Evolutionary conservation across 1,284 basidiomycete genomes (phyloP).

Genomic region (Cryptococcus hybrid): DNA sequence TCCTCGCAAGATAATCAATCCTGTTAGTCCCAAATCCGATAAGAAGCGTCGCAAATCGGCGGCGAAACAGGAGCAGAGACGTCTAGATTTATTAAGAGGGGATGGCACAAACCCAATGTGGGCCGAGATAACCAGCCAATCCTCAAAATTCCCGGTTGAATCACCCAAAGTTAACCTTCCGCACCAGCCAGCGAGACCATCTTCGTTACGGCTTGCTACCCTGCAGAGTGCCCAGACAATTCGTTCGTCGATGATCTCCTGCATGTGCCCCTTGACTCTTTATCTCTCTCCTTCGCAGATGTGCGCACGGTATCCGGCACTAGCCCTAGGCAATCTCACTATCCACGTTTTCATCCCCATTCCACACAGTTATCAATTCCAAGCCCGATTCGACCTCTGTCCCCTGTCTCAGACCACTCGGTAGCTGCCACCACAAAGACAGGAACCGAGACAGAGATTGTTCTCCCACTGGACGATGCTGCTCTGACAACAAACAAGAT

Average conservation of each 20-base stretch:
- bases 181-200: slow-evolving; percentile 23
- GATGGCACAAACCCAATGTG: slow-evolving; percentile 37
- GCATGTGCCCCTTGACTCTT: slow-evolving; percentile 40
- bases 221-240: slow-evolving; percentile 22
- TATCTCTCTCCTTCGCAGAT: slow-evolving; percentile 46
- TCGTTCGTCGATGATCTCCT: slow-evolving; percentile 29
- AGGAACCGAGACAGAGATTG: neutral
- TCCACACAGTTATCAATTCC: too few species aligned
- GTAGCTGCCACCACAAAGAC: neutral
- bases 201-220: slow-evolving; percentile 30
- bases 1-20: neutral
- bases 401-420: neutral
- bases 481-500: neutral
- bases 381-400: neutral
- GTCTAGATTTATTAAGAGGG: slow-evolving; percentile 43
- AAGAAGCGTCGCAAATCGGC: slow-evolving; percentile 32
- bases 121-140: slow-evolving; percentile 1
- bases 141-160: neutral
- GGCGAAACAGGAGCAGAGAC: slow-evolving; percentile 29
- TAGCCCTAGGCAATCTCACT: neutral
- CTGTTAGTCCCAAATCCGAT: slow-evolving; percentile 2
- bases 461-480: neutral
- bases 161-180: slow-evolving; percentile 7
- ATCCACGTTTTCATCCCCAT: neutral
- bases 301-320: slow-evolving; percentile 22